Evolutionary conservation across 2,329 filamentous ascomycete genomes (phyloP).

Genomic region (Rhinocladiella similis): DNA sequence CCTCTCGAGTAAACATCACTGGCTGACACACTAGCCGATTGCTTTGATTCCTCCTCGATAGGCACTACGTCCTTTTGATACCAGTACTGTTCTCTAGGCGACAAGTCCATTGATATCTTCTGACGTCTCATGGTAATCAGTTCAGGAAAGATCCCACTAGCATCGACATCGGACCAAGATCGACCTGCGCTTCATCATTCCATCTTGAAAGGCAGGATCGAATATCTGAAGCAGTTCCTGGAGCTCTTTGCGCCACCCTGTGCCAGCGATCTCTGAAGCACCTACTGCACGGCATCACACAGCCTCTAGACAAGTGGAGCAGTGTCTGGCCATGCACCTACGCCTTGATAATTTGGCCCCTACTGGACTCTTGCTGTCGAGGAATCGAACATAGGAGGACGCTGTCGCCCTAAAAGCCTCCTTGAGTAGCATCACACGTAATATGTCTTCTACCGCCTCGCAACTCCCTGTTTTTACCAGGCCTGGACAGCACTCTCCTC

Average conservation of each 20-base stretch:
- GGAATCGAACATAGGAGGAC: slow-evolving; percentile 10
- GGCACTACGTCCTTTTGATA: slow-evolving; percentile 11
- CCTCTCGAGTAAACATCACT: slow-evolving; percentile 7
- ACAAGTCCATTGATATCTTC: slow-evolving; percentile 7
- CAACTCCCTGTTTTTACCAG: slow-evolving; percentile 2
- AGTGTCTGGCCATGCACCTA: slow-evolving; percentile 16
- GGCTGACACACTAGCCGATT: background rate
- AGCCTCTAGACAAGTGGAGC: slow-evolving; percentile 4
- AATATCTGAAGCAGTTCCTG: background rate
- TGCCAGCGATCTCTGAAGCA: slow-evolving; percentile 1
- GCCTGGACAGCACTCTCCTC: slow-evolving; percentile 11
- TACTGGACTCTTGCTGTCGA: slow-evolving; percentile 10
- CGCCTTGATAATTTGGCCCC: slow-evolving; percentile 10
- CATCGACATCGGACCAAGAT: slow-evolving; percentile 2
- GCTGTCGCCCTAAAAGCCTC: background rate
- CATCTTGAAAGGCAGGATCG: background rate
- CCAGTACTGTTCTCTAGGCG: background rate
- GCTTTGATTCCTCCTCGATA: slow-evolving; percentile 4
- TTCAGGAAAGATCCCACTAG: slow-evolving; percentile 3
- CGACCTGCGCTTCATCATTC: slow-evolving; percentile 8
- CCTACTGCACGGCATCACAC: slow-evolving; percentile 5
- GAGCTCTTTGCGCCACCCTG: background rate
- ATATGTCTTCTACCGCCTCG: slow-evolving; percentile 16
- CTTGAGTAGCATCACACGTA: slow-evolving; percentile 1
- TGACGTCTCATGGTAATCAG: background rate